Conservation (phyloP, 495 filamentous ascomycete species). For the Penicillium crystallinum region DNA sequence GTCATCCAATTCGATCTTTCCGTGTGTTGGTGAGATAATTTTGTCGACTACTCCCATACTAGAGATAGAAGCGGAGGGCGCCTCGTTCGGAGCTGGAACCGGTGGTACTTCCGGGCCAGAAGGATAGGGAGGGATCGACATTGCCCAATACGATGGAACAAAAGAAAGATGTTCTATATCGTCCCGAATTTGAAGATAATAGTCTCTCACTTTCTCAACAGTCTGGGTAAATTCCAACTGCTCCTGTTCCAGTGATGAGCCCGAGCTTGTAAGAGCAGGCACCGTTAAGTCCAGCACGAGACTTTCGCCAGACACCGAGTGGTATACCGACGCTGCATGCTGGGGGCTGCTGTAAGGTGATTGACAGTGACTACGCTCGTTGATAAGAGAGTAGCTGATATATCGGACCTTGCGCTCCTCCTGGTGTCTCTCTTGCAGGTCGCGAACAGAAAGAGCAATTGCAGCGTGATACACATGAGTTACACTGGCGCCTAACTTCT, state of each 20-base stretch:
- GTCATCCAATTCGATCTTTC: slow-evolving; percentile 21
- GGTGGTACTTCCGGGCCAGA: slow-evolving; percentile 11
- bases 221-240: slow-evolving; percentile 4
- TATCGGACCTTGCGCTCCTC: slow-evolving; percentile 16
- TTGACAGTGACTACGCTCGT: slow-evolving; percentile 19
- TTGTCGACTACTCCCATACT: slow-evolving; percentile 32
- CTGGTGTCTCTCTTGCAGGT: slow-evolving; percentile 8
- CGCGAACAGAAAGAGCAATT: slow-evolving; percentile 17
- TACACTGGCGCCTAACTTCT: slow-evolving; percentile 9
- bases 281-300: slow-evolving; percentile 20
- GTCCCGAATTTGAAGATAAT: slow-evolving; percentile 23
- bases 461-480: slow-evolving; percentile 28
- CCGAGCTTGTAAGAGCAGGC: not conserved
- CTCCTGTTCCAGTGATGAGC: not conserved
- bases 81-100: slow-evolving; percentile 23
- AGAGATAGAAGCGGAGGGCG: slow-evolving; percentile 34
- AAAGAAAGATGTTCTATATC: slow-evolving; percentile 20
- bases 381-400: slow-evolving; percentile 22
- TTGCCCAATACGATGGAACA: slow-evolving; percentile 25
- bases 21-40: slow-evolving; percentile 19
- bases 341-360: slow-evolving; percentile 15
- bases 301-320: slow-evolving; percentile 23
- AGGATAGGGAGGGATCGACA: slow-evolving; percentile 18
- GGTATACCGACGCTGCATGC: slow-evolving; percentile 21
- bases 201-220: slow-evolving; percentile 17